Evolutionary conservation across 306 rosid genomes (phyloP).

Genomic region (Dryas drummondii): DNA sequence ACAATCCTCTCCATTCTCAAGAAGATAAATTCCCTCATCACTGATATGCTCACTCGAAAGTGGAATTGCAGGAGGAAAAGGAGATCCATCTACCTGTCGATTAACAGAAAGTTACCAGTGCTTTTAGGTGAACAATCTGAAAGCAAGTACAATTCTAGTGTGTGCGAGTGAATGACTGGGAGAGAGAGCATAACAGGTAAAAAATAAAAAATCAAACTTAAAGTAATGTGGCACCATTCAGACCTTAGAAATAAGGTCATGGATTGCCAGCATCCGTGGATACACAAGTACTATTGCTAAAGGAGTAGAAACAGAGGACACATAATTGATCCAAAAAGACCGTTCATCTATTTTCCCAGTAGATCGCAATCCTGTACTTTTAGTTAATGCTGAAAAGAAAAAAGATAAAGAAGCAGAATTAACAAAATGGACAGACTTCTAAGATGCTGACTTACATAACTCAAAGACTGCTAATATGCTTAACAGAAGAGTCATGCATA

Average conservation of each 20-base stretch:
- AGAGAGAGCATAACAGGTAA: constrained; percentile 13
- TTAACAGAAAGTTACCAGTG: not conserved
- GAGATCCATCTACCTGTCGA: constrained; percentile 60
- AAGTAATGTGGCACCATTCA: constrained; percentile 7
- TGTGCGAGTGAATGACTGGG: not conserved
- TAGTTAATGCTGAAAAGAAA: constrained; percentile 62
- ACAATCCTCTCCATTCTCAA: constrained; percentile 80
- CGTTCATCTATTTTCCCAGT: constrained; percentile 77
- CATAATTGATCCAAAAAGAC: constrained; percentile 74
- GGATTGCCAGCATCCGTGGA: constrained; percentile 81
- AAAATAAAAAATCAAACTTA: constrained; percentile 2
- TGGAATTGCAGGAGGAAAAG: constrained; percentile 66
- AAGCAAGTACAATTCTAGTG: not conserved
- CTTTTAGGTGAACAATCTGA: not conserved
- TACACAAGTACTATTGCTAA: constrained; percentile 80
- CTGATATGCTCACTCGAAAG: constrained; percentile 81
- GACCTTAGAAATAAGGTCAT: constrained; percentile 69
- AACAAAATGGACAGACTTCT: constrained; percentile 14
- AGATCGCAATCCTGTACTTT: constrained; percentile 69
- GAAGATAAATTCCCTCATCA: constrained; percentile 77
- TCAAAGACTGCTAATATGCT: not conserved
- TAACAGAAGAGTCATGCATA: not conserved
- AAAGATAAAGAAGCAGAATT: constrained; percentile 18
- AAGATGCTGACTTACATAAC: not conserved
- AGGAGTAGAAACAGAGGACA: constrained; percentile 61